Conservation (phyloP, 1,284 basidiomycete genomes). For the Cryptococcus jaspeensis region DNA sequence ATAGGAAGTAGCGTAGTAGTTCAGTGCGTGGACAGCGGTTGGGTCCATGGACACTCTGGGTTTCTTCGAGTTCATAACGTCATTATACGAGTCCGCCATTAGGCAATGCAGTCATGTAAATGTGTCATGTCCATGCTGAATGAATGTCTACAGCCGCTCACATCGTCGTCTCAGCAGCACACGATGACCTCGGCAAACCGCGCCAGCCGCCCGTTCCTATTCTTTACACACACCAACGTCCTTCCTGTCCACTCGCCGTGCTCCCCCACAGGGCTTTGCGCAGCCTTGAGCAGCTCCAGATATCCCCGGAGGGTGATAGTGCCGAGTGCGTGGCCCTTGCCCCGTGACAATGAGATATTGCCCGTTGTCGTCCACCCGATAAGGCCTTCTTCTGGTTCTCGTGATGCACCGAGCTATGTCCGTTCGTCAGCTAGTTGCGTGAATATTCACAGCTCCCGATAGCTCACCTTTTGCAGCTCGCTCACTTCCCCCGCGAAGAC, state of each 20-base stretch:
- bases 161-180: not conserved
- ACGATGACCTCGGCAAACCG: conserved; percentile 47
- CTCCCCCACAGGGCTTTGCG: conserved; percentile 47
- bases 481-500: conserved; percentile 30
- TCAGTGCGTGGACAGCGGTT: too few relatives aligned
- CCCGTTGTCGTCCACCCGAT: conserved; percentile 81
- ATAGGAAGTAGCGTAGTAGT: too few relatives aligned
- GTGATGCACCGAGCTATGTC: conserved; percentile 55
- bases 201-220: conserved; percentile 52
- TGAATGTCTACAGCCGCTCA: too few relatives aligned
- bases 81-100: too few relatives aligned
- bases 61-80: too few relatives aligned
- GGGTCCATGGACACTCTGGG: too few relatives aligned
- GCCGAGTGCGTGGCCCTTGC: conserved; percentile 71
- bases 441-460: too few relatives aligned
- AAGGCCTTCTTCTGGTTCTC: conserved; percentile 54
- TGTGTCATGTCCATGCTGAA: too few relatives aligned
- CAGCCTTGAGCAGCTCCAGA: conserved; percentile 50
- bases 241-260: conserved; percentile 13
- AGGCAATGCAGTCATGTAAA: too few relatives aligned
- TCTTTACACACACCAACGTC: conserved; percentile 53
- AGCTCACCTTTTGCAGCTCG: conserved; percentile 54
- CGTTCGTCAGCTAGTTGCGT: not conserved
- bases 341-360: conserved; percentile 71
- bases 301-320: conserved; percentile 62